Conservation (phyloP, 768 basidiomycete genomes). For the Dentipellis fragilis region DNA sequence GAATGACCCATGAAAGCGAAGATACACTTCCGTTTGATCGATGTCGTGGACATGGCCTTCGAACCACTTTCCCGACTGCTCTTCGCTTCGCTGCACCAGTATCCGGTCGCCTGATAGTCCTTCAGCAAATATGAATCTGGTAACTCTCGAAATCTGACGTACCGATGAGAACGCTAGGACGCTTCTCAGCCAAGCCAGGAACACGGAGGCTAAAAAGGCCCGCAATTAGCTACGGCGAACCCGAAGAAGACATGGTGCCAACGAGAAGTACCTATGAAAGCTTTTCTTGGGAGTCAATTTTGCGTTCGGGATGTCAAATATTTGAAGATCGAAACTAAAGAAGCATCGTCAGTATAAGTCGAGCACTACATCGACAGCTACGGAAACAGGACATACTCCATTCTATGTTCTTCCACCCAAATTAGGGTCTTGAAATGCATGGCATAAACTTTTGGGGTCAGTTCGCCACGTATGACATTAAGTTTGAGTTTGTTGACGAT, state of each 20-base stretch:
- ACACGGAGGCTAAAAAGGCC: slow-evolving; percentile 7
- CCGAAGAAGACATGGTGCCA: too few relatives aligned
- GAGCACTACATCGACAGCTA: not conserved
- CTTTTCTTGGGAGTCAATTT: slow-evolving; percentile 1
- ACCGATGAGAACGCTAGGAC: slow-evolving; percentile 8
- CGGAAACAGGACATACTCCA: slow-evolving; percentile 24
- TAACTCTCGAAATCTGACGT: not conserved
- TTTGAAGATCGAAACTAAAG: slow-evolving; percentile 25
- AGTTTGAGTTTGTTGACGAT: slow-evolving; percentile 18
- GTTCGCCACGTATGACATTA: slow-evolving; percentile 25
- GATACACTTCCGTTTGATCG: slow-evolving; percentile 5
- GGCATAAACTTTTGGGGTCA: slow-evolving; percentile 31
- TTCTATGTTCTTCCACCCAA: slow-evolving; percentile 40
- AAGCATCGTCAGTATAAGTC: not conserved
- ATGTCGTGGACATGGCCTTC: slow-evolving; percentile 50
- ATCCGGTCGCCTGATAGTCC: slow-evolving; percentile 36
- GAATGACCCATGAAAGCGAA: slow-evolving; percentile 34
- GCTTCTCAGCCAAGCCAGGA: slow-evolving; percentile 13
- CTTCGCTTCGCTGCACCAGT: slow-evolving; percentile 30
- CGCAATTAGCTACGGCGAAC: too few relatives aligned
- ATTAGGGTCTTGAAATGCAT: slow-evolving; percentile 35
- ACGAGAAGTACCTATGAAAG: slow-evolving; percentile 6
- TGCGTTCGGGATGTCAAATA: slow-evolving; percentile 13
- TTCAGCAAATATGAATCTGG: too few relatives aligned
- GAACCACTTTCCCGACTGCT: slow-evolving; percentile 37